Evolutionary conservation across 306 rosid genomes (phyloP).

Genomic region (Mimosa bimucronata): DNA sequence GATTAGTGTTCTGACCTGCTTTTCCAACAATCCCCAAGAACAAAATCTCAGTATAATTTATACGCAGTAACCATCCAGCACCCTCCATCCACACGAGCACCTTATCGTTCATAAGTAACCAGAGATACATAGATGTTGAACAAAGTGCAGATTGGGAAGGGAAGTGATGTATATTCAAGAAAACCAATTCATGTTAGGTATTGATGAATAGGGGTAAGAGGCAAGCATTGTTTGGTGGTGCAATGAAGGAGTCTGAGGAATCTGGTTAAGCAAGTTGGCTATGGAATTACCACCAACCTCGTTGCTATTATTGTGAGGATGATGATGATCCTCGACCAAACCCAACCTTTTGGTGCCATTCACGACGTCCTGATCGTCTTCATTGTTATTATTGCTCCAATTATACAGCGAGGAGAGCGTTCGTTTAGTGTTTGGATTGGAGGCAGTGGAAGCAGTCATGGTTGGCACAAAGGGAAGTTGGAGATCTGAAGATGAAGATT

Average conservation of each 20-base stretch:
- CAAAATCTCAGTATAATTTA: slow-evolving; percentile 45
- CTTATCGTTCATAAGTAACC: slow-evolving; percentile 8
- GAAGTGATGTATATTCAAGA: slow-evolving; percentile 31
- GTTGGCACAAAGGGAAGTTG: slow-evolving; percentile 38
- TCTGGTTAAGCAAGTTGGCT: slow-evolving; percentile 68
- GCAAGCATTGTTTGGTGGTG: slow-evolving; percentile 66
- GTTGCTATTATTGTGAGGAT: slow-evolving; percentile 17
- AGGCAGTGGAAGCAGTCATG: slow-evolving; percentile 26
- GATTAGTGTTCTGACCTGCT: slow-evolving; percentile 40
- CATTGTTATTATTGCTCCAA: slow-evolving; percentile 47
- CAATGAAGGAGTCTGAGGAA: slow-evolving; percentile 71
- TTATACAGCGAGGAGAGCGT: slow-evolving; percentile 49
- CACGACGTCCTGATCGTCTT: slow-evolving; percentile 32
- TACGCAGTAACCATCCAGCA: slow-evolving; percentile 27
- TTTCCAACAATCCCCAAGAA: slow-evolving; percentile 35
- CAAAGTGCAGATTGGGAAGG: slow-evolving; percentile 13
- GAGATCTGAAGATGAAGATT: slow-evolving; percentile 25
- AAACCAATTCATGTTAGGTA: slow-evolving; percentile 80
- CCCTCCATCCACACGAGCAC: neutral
- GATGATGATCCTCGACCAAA: slow-evolving; percentile 40
- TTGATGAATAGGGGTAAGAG: slow-evolving; percentile 53
- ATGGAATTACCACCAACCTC: slow-evolving; percentile 46
- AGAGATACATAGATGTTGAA: neutral
- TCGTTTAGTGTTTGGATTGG: slow-evolving; percentile 50
- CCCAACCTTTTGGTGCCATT: slow-evolving; percentile 57